A percentile compares a stretch with the other conserved stretches of the same genome.
These are phyloP conservation scores for Daldinia loculata DNA, from an alignment of 495 filamentous ascomycete species.

Conservation along the genomic window DNA sequence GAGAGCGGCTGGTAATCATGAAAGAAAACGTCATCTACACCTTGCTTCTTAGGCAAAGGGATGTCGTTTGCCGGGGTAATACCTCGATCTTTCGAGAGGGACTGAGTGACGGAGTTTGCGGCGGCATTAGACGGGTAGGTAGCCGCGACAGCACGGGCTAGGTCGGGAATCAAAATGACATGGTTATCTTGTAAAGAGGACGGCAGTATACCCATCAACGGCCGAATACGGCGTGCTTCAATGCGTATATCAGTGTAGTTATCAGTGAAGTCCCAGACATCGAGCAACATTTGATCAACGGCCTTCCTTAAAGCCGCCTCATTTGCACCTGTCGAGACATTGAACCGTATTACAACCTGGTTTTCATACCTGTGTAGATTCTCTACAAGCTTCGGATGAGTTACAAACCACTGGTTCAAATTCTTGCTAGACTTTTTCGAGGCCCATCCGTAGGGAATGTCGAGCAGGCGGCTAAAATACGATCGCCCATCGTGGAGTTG, in stretches of 20 bases:
- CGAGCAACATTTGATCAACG: slow-evolving; percentile 77
- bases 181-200: slow-evolving; percentile 76
- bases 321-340: slow-evolving; percentile 73
- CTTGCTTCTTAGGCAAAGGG: slow-evolving; percentile 36
- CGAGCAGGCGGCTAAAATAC: slow-evolving; percentile 40
- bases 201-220: slow-evolving; percentile 85
- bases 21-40: slow-evolving; percentile 79
- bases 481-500: slow-evolving; percentile 18
- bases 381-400: slow-evolving; percentile 45
- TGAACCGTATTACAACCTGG: slow-evolving; percentile 90
- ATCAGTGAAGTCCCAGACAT: slow-evolving; percentile 87
- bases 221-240: slow-evolving; percentile 76
- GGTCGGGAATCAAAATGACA: slow-evolving; percentile 78
- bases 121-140: slow-evolving; percentile 69
- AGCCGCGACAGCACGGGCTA: slow-evolving; percentile 77
- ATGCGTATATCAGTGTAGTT: slow-evolving; percentile 90
- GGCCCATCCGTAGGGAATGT: slow-evolving; percentile 25
- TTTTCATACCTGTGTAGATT: slow-evolving; percentile 67
- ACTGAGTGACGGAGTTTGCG: slow-evolving; percentile 31
- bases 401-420: slow-evolving; percentile 41
- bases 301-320: slow-evolving; percentile 77
- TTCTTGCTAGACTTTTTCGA: slow-evolving; percentile 31
- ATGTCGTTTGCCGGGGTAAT: slow-evolving; percentile 30
- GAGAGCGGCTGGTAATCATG: slow-evolving; percentile 84
- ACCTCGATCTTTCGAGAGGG: slow-evolving; percentile 36